These are phyloP conservation scores for Schizosaccharomyces japonicus DNA, from an alignment of 805 yeast species.

Conservation along the genomic window DNA sequence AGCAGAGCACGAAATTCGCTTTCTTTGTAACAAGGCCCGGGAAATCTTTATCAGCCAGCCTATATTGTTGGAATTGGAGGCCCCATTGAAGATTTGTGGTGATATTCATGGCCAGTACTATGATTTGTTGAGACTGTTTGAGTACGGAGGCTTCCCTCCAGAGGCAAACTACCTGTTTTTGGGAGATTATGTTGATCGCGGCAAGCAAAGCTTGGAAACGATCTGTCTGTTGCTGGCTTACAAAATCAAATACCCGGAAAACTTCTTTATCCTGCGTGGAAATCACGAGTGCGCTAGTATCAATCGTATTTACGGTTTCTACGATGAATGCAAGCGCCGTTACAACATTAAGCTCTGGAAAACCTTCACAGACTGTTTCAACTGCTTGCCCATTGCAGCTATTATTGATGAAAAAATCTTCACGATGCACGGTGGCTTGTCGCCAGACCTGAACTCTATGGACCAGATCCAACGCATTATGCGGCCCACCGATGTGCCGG, in stretches of 20 bases:
- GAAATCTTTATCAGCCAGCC: constrained; percentile 97
- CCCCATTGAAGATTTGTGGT: constrained; percentile 85
- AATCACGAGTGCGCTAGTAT: constrained; percentile 97
- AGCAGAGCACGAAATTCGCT: constrained; percentile 83
- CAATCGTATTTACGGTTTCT: constrained; percentile 91
- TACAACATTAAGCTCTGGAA: constrained; percentile 97
- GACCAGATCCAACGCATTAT: constrained; percentile 95
- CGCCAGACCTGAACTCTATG: constrained; percentile 93
- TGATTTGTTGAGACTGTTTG: constrained; percentile 80
- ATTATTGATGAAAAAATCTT: constrained; percentile 93
- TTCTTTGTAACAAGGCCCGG: constrained; percentile 88
- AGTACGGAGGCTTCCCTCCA: constrained; percentile 97
- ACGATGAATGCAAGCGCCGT: constrained; percentile 91
- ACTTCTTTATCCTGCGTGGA: constrained; percentile 88
- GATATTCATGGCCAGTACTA: constrained; percentile 97
- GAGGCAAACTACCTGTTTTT: constrained; percentile 87
- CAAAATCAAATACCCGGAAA: constrained; percentile 94
- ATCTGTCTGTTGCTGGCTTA: constrained; percentile 82
- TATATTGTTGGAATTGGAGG: constrained; percentile 79
- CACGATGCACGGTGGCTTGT: constrained; percentile 96
- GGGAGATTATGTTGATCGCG: constrained; percentile 97
- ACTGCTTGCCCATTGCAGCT: constrained; percentile 95
- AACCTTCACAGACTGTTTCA: constrained; percentile 93
- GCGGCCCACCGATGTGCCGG: constrained; percentile 95
- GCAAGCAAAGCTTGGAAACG: constrained; percentile 89